Conservation (phyloP, 1,139 yeast species). For the Yamadazyma blattariae region DNA sequence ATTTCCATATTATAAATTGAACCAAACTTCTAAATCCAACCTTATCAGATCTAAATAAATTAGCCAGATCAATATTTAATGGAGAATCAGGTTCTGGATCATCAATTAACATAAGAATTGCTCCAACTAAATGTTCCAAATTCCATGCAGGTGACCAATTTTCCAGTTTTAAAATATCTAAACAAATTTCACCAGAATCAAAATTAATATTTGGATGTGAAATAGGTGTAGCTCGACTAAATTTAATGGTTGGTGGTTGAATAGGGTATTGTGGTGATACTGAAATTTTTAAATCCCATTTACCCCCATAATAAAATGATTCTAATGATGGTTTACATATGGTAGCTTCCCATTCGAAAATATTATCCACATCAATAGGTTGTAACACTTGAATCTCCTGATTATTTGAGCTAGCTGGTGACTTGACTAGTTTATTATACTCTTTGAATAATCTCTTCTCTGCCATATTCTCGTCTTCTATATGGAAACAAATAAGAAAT, state of each 20-base stretch:
- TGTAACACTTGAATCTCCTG: slow-evolving; percentile 40
- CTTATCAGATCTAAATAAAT: slow-evolving; percentile 54
- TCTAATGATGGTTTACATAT: slow-evolving; percentile 58
- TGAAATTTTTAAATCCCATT: slow-evolving; percentile 54
- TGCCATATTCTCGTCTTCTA: too few relatives aligned
- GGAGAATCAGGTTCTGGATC: slow-evolving; percentile 89
- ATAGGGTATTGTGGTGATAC: slow-evolving; percentile 63
- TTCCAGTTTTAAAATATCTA: slow-evolving; percentile 65
- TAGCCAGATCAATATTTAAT: slow-evolving; percentile 83
- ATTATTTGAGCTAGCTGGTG: slow-evolving; percentile 19
- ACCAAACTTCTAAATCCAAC: slow-evolving; percentile 61
- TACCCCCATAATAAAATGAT: slow-evolving; percentile 45
- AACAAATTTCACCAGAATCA: slow-evolving; percentile 73
- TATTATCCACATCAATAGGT: slow-evolving; percentile 40
- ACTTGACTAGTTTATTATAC: slow-evolving; percentile 20
- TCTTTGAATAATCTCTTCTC: slow-evolving; percentile 31
- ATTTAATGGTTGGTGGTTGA: slow-evolving; percentile 63
- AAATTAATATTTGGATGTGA: slow-evolving; percentile 77
- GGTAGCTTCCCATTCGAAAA: slow-evolving; percentile 59
- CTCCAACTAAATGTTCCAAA: slow-evolving; percentile 63
- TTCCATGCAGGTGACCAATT: slow-evolving; percentile 94
- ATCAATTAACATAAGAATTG: slow-evolving; percentile 64
- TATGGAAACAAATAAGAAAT: too few relatives aligned
- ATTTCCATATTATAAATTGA: slow-evolving; percentile 55
- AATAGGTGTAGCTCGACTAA: slow-evolving; percentile 41